Evolutionary conservation across 805 yeast species (phyloP).

Genomic region (Lachancea quebecensis): DNA sequence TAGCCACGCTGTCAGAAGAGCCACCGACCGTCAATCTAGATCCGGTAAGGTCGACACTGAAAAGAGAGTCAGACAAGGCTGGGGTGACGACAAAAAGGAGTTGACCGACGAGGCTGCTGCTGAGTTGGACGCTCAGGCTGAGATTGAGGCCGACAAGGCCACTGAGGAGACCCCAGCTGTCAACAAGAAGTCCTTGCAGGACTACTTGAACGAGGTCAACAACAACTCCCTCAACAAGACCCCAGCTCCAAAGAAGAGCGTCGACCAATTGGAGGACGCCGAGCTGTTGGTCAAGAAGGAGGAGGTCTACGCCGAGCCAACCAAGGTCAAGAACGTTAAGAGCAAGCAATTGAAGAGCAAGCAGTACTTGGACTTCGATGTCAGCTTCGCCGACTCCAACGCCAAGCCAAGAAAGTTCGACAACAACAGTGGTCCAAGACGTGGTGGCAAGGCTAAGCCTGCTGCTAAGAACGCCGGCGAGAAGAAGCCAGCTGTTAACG

Average conservation of each 20-base stretch:
- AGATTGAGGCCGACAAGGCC: slow-evolving; percentile 42
- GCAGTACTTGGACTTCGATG: slow-evolving; percentile 66
- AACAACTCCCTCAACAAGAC: slow-evolving; percentile 45
- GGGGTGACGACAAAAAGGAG: slow-evolving; percentile 78
- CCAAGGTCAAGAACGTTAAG: slow-evolving; percentile 61
- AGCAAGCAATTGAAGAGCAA: slow-evolving; percentile 77
- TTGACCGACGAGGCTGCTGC: slow-evolving; percentile 57
- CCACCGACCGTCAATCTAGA: slow-evolving; percentile 80
- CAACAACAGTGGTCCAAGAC: slow-evolving; percentile 26
- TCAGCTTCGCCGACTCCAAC: slow-evolving; percentile 57
- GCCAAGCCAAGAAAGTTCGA: slow-evolving; percentile 33
- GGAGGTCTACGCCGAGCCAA: slow-evolving; percentile 52
- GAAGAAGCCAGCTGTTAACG: slow-evolving; percentile 40
- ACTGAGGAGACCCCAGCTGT: slow-evolving; percentile 41
- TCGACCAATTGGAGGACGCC: slow-evolving; percentile 34
- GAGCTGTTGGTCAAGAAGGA: slow-evolving; percentile 60
- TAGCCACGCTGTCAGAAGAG: slow-evolving; percentile 41
- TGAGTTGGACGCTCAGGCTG: slow-evolving; percentile 35
- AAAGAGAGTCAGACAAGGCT: slow-evolving; percentile 77
- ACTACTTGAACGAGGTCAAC: slow-evolving; percentile 70
- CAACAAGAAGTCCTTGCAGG: slow-evolving; percentile 68
- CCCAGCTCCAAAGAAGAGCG: slow-evolving; percentile 35
- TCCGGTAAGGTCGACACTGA: slow-evolving; percentile 76
- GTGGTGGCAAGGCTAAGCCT: slow-evolving; percentile 29
- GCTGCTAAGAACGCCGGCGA: slow-evolving; percentile 27